A percentile compares a stretch with the other conserved stretches of the same genome.
phyloP scores from a whole-genome alignment of 495 filamentous ascomycete species.

The Cudoniella acicularis region DNA sequence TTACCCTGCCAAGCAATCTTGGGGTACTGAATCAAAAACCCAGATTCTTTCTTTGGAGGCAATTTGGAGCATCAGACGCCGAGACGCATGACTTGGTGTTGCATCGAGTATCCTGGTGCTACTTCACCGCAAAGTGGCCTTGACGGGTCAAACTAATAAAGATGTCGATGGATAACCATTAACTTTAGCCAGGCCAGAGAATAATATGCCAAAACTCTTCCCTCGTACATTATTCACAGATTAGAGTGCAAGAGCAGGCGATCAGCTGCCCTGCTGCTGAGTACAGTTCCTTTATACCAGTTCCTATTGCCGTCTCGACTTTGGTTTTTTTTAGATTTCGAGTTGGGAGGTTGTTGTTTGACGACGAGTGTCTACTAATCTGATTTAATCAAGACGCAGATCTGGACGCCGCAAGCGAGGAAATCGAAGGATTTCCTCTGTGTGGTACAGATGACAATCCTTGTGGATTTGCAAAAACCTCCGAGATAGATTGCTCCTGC shows the following conservation, averaged over 20 bases:
- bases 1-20: not conserved
- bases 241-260: not conserved
- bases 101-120: not conserved
- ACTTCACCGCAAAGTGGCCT: too few relatives aligned
- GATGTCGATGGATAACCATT: not conserved
- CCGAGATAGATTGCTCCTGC: conserved; percentile 12
- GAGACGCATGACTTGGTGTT: not conserved
- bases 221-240: not conserved
- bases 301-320: not conserved
- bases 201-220: not conserved
- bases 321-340: not conserved
- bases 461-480: not conserved
- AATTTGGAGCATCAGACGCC: not conserved
- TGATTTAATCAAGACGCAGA: conserved; percentile 3
- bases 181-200: not conserved
- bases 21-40: not conserved
- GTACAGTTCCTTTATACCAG: not conserved
- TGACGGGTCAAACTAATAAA: too few relatives aligned
- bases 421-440: not conserved
- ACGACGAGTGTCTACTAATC: not conserved
- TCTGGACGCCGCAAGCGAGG: conserved; percentile 1
- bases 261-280: not conserved
- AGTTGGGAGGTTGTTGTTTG: not conserved
- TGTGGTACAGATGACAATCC: not conserved
- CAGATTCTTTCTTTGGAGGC: not conserved